Evolutionary conservation across 257 asterid genomes (phyloP).

Genomic region (Capsicum baccatum): DNA sequence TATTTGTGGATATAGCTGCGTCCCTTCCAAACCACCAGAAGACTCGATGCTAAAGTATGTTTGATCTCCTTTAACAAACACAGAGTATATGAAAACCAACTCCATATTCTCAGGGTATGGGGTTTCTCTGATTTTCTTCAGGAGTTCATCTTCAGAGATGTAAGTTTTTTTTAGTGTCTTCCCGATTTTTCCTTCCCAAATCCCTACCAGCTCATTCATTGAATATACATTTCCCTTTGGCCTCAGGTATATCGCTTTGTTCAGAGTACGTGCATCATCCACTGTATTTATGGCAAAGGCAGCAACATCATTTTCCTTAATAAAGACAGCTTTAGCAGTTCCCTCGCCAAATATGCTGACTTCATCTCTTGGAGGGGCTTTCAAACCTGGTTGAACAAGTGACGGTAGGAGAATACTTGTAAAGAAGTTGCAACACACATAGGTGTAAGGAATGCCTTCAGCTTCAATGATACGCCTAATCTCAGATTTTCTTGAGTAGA

Average conservation of each 20-base stretch:
- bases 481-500: constrained; percentile 75
- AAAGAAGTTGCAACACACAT: constrained; percentile 83
- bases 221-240: constrained; percentile 78
- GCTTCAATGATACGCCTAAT: constrained; percentile 82
- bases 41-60: constrained; percentile 62
- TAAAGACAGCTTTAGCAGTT: constrained; percentile 72
- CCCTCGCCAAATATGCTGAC: constrained; percentile 87
- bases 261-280: constrained; percentile 76
- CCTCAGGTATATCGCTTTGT: constrained; percentile 67
- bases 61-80: constrained; percentile 84
- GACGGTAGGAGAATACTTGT: constrained; percentile 78
- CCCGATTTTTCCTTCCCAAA: constrained; percentile 85
- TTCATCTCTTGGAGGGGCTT: constrained; percentile 73
- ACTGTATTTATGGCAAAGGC: constrained; percentile 78
- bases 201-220: constrained; percentile 74
- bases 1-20: constrained; percentile 67
- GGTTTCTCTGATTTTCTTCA: constrained; percentile 64
- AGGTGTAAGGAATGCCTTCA: constrained; percentile 79
- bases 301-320: constrained; percentile 84
- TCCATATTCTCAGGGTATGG: constrained; percentile 82
- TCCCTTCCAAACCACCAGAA: constrained; percentile 68
- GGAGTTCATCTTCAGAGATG: constrained; percentile 65
- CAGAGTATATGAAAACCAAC: constrained; percentile 80
- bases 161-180: constrained; percentile 59
- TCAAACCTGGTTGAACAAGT: constrained; percentile 77